phyloP scores from a whole-genome alignment of 164 flowering plant genomes.

The Vitis labrusca region DNA sequence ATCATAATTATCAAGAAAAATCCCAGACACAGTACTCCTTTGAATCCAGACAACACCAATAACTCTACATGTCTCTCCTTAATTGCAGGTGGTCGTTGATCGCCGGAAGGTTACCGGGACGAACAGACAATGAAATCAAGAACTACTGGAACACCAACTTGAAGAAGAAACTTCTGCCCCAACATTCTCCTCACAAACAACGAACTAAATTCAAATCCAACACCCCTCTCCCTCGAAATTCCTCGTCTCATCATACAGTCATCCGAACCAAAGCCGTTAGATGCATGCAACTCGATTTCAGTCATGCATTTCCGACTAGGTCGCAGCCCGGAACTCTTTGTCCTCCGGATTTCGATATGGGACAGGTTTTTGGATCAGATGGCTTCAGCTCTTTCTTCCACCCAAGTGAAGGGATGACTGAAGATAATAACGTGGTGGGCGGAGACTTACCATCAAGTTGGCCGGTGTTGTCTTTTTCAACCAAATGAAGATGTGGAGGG shows the following conservation, averaged over 20 bases:
- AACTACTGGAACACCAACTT: slow-evolving; percentile 18
- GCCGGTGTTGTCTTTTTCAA: neutral
- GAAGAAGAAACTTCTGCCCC: slow-evolving; percentile 3
- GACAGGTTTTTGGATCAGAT: no score
- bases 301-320: no score
- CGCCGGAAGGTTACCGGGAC: slow-evolving; percentile 17
- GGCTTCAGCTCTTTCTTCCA: no score
- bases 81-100: slow-evolving; percentile 21
- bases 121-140: slow-evolving; percentile 16
- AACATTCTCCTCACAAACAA: neutral
- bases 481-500: neutral
- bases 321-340: no score
- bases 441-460: neutral
- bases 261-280: slow-evolving; percentile 17
- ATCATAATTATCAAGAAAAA: no score
- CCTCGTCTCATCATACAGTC: neutral
- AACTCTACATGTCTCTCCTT: no score
- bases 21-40: no score
- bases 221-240: neutral
- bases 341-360: no score
- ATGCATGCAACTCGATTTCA: slow-evolving; percentile 3
- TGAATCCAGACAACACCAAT: no score
- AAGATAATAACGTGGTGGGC: neutral
- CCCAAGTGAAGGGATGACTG: neutral
- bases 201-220: no score